Conservation (phyloP, 2,329 filamentous ascomycete genomes). For the Alternaria solani region DNA sequence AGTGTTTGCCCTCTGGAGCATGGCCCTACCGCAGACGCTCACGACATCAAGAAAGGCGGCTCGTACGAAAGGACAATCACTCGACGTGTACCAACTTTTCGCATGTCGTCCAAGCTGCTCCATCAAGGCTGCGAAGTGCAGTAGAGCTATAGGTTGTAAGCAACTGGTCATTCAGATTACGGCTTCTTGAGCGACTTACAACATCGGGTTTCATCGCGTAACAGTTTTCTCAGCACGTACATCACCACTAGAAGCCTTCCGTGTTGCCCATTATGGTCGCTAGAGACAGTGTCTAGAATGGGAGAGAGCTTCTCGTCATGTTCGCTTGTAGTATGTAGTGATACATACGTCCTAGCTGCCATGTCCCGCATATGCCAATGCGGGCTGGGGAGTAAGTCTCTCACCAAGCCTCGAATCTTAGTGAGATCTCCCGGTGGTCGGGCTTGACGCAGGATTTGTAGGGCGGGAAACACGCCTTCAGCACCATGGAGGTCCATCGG, state of each 20-base stretch:
- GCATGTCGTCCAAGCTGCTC: constrained; percentile 26
- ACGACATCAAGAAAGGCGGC: constrained; percentile 50
- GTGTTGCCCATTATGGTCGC: constrained; percentile 39
- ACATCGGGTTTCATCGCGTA: constrained; percentile 19
- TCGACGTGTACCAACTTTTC: constrained; percentile 25
- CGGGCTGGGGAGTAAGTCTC: constrained; percentile 70
- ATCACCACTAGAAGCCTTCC: constrained; percentile 43
- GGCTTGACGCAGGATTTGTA: constrained; percentile 80
- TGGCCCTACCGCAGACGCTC: constrained; percentile 35
- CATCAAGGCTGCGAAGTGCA: constrained; percentile 29
- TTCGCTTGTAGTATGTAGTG: constrained; percentile 41
- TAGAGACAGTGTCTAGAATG: constrained; percentile 25
- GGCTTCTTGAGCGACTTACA: constrained; percentile 17
- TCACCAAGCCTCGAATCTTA: constrained; percentile 67
- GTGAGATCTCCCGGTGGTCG: constrained; percentile 67
- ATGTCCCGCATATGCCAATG: constrained; percentile 86
- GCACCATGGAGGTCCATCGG: constrained; percentile 48
- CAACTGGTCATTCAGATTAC: neutral
- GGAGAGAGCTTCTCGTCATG: constrained; percentile 29
- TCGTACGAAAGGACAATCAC: constrained; percentile 44
- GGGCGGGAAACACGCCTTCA: constrained; percentile 80
- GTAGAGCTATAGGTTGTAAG: constrained; percentile 21
- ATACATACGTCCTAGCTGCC: constrained; percentile 72
- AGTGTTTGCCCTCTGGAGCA: constrained; percentile 30
- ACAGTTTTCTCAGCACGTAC: constrained; percentile 40